Conservation (phyloP, 2,329 filamentous ascomycete species). For the Fusarium humuli region DNA sequence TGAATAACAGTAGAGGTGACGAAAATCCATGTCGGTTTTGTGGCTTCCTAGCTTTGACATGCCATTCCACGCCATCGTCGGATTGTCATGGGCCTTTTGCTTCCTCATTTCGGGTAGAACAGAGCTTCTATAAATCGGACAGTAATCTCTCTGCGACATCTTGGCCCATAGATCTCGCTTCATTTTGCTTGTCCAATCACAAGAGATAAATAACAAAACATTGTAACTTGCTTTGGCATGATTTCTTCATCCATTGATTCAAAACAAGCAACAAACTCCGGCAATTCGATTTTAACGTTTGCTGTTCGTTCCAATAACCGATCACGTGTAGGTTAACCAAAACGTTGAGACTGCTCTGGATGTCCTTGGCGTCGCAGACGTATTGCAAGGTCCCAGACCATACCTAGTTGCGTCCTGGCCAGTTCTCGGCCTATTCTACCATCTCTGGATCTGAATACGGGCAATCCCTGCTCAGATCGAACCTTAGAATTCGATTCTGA, state of each 20-base stretch:
- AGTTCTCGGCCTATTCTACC: slow-evolving; percentile 12
- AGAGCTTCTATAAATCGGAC: slow-evolving; percentile 22
- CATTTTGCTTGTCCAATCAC: slow-evolving; percentile 1
- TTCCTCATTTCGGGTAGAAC: slow-evolving; percentile 30
- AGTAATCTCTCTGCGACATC: slow-evolving; percentile 32
- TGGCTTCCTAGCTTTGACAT: slow-evolving; percentile 14
- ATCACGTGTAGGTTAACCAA: slow-evolving; percentile 23
- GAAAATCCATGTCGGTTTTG: slow-evolving; percentile 6
- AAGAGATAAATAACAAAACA: background rate
- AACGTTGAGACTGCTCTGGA: slow-evolving; percentile 21
- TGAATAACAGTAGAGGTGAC: slow-evolving; percentile 14
- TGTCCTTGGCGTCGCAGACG: slow-evolving; percentile 11
- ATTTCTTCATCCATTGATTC: background rate
- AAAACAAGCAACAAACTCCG: background rate
- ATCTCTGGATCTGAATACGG: slow-evolving; percentile 12
- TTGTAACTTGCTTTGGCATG: background rate
- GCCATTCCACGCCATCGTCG: slow-evolving; percentile 29
- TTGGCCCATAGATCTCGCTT: slow-evolving; percentile 33
- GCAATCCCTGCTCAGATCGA: slow-evolving; percentile 28
- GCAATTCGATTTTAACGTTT: background rate
- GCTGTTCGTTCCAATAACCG: slow-evolving; percentile 13
- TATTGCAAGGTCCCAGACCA: background rate
- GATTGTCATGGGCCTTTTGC: slow-evolving; percentile 5
- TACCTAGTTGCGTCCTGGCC: slow-evolving; percentile 18
- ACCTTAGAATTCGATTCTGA: slow-evolving; percentile 14